These are phyloP conservation scores for Amanita polypyramis DNA, from an alignment of 768 basidiomycete species.

Conservation along the genomic window DNA sequence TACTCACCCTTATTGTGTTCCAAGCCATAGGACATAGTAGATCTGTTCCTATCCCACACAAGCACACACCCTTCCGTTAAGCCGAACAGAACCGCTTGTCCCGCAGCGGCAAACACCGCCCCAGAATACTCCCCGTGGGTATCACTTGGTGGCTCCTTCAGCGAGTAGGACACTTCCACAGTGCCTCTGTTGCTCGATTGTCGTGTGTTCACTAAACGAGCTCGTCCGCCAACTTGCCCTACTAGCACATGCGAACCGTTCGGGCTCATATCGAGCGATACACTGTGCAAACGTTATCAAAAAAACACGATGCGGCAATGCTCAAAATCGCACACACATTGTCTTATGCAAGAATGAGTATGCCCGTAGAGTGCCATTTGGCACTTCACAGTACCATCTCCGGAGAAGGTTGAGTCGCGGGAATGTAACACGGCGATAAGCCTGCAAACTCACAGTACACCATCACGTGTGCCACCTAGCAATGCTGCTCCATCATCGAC, in stretches of 20 bases:
- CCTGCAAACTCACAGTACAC: constrained; percentile 40
- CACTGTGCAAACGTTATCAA: constrained; percentile 21
- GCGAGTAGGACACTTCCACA: constrained; percentile 42
- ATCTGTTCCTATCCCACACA: constrained; percentile 52
- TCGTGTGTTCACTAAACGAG: constrained; percentile 41
- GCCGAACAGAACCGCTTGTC: constrained; percentile 49
- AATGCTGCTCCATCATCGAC: constrained; percentile 53
- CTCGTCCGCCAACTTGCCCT: constrained; percentile 37
- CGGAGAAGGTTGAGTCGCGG: constrained; percentile 7
- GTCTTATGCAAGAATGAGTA: constrained; percentile 47
- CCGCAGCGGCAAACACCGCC: constrained; percentile 42
- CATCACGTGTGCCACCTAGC: constrained; percentile 61
- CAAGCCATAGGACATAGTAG: constrained; percentile 44
- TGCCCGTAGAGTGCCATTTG: constrained; percentile 54
- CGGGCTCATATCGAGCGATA: constrained; percentile 41
- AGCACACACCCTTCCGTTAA: constrained; percentile 41
- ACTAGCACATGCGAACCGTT: constrained; percentile 41
- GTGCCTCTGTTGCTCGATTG: constrained; percentile 39
- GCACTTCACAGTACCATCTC: constrained; percentile 63
- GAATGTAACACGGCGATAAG: background rate
- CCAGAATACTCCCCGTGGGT: constrained; percentile 23
- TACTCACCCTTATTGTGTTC: constrained; percentile 49
- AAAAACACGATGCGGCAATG: background rate
- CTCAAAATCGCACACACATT: constrained; percentile 34
- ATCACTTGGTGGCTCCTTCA: constrained; percentile 23